Evolutionary conservation across 352 stramenopile genomes (phyloP).

Genomic region (Phytopythium litorale): DNA sequence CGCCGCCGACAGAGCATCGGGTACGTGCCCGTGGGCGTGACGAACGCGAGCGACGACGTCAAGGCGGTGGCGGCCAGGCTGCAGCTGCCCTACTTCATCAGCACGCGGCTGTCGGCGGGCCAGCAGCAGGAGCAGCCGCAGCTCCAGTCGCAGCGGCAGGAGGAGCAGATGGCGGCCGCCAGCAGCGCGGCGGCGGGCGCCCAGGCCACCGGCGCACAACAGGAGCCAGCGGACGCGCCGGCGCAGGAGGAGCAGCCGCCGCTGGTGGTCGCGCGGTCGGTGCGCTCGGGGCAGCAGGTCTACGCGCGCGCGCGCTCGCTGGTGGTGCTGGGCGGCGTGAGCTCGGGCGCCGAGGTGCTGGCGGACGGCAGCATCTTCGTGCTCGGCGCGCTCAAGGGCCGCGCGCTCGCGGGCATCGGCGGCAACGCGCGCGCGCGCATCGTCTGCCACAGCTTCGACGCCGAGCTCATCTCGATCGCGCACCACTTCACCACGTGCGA

Average conservation of each 20-base stretch:
- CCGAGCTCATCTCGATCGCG: slow-evolving; percentile 87
- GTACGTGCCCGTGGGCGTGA: slow-evolving; percentile 73
- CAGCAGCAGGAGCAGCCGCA: slow-evolving; percentile 13
- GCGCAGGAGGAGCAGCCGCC: slow-evolving; percentile 19
- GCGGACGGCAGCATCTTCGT: slow-evolving; percentile 85
- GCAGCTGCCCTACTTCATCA: slow-evolving; percentile 74
- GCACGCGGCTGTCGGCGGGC: slow-evolving; percentile 42
- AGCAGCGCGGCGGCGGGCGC: neutral
- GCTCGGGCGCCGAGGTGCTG: slow-evolving; percentile 85
- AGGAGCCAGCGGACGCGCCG: slow-evolving; percentile 10
- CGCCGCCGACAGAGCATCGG: slow-evolving; percentile 30
- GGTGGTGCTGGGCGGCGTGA: slow-evolving; percentile 83
- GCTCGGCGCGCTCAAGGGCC: slow-evolving; percentile 77
- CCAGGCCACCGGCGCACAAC: neutral
- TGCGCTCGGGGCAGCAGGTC: slow-evolving; percentile 88
- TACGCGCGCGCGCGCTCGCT: slow-evolving; percentile 80
- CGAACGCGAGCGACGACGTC: slow-evolving; percentile 83
- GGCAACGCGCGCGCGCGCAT: slow-evolving; percentile 68
- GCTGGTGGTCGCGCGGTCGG: slow-evolving; percentile 66
- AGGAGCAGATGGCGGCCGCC: neutral
- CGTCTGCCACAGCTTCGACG: slow-evolving; percentile 80
- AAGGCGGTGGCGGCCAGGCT: slow-evolving; percentile 61
- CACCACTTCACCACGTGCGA: slow-evolving; percentile 91
- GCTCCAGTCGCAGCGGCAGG: neutral
- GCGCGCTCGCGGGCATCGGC: slow-evolving; percentile 80